Percentiles rank a stretch among this genome's conserved stretches.
Evolutionary conservation across 331 rosid genomes (phyloP).

Genomic region (Quercus phellos): DNA sequence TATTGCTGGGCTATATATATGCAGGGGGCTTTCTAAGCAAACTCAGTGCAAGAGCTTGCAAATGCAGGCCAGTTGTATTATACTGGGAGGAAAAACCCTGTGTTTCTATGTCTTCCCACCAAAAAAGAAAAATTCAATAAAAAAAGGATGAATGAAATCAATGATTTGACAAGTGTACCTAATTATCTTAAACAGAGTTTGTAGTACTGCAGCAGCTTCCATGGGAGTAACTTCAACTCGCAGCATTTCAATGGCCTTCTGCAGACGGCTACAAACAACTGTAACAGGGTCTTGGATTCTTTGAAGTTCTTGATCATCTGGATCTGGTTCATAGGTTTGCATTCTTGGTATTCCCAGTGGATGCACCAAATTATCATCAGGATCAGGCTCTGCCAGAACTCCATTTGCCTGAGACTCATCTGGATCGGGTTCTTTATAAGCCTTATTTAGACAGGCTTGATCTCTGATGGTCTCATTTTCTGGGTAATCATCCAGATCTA

Average conservation of each 20-base stretch:
- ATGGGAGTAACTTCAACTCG: conserved; percentile 51
- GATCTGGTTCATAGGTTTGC: conserved; percentile 68
- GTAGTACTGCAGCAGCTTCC: conserved; percentile 50
- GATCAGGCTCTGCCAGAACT: conserved; percentile 43
- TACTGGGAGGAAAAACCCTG: neutral
- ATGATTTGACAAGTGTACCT: conserved; percentile 41
- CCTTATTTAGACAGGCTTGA: conserved; percentile 20
- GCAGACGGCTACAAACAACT: conserved; percentile 52
- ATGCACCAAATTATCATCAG: conserved; percentile 33
- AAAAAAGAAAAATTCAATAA: neutral
- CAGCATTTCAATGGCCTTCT: conserved; percentile 55
- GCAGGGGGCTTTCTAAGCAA: neutral
- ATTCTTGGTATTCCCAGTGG: conserved; percentile 33
- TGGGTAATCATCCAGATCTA: conserved; percentile 20
- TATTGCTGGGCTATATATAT: neutral
- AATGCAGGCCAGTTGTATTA: neutral
- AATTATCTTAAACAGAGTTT: conserved; percentile 68
- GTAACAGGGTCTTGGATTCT: conserved; percentile 67
- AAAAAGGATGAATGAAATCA: neutral
- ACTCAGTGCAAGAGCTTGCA: conserved; percentile 8
- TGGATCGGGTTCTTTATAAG: conserved; percentile 22
- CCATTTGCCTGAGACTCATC: conserved; percentile 32
- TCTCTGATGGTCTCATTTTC: conserved; percentile 8
- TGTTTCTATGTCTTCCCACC: neutral
- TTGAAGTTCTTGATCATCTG: conserved; percentile 78